Evolutionary conservation across 1,139 yeast species (phyloP).

Genomic region (Suzukiozyma palmioleophila): DNA sequence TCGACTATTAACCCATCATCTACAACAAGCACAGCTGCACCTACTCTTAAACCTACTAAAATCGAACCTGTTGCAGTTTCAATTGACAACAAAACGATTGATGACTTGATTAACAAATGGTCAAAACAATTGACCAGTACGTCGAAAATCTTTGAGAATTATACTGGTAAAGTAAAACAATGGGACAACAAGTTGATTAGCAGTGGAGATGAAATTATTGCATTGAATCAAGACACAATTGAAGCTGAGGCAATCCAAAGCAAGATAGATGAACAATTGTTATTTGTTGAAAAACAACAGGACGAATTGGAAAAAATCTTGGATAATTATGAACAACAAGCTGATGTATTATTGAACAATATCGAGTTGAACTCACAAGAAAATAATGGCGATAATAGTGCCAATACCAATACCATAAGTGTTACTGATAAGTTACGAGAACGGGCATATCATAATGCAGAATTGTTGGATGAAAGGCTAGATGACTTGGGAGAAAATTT

Average conservation of each 20-base stretch:
- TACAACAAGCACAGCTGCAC: constrained; percentile 17
- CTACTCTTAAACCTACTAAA: constrained; percentile 39
- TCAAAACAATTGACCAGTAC: constrained; percentile 76
- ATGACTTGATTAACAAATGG: constrained; percentile 92
- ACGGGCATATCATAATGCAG: constrained; percentile 86
- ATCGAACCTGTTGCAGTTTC: constrained; percentile 70
- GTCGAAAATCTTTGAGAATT: constrained; percentile 69
- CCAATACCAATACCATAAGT: constrained; percentile 17
- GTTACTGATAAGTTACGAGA: constrained; percentile 83
- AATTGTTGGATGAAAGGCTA: constrained; percentile 75
- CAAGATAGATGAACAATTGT: constrained; percentile 80
- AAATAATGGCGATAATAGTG: constrained; percentile 7
- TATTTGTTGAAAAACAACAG: constrained; percentile 88
- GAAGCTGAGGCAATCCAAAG: constrained; percentile 83
- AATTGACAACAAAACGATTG: constrained; percentile 85
- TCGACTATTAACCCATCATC: constrained; percentile 7
- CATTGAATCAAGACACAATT: constrained; percentile 71
- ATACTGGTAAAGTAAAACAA: constrained; percentile 66
- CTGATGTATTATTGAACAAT: constrained; percentile 52
- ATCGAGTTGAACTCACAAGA: constrained; percentile 26
- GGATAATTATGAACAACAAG: constrained; percentile 82
- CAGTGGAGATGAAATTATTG: constrained; percentile 82
- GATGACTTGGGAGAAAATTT: constrained; percentile 74
- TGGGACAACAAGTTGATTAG: constrained; percentile 85
- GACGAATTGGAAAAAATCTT: constrained; percentile 81